Evolutionary conservation across 352 stramenopile genomes (phyloP).

Genomic region (Globisporangium canariense): DNA sequence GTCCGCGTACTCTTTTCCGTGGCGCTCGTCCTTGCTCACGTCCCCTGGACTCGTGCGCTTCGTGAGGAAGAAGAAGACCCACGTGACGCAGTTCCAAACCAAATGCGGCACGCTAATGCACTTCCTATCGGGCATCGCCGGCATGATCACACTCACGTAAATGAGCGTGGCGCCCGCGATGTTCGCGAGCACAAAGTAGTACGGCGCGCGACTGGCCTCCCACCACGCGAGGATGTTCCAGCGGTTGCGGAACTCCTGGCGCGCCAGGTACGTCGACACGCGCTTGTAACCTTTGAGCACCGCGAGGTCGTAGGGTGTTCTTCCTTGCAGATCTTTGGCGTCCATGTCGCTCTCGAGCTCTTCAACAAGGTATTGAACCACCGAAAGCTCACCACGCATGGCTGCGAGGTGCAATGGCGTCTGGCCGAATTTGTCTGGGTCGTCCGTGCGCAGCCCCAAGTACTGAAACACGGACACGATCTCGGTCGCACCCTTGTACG

Average conservation of each 20-base stretch:
- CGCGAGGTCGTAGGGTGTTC: conserved; percentile 62
- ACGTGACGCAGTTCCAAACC: conserved; percentile 53
- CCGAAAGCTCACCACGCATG: conserved; percentile 65
- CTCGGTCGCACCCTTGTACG: conserved; percentile 82
- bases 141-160: conserved; percentile 54
- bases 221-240: conserved; percentile 75
- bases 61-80: conserved; percentile 64
- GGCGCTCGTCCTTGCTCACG: conserved; percentile 31
- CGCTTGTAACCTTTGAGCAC: conserved; percentile 49
- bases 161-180: conserved; percentile 33
- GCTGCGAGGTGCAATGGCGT: conserved; percentile 82
- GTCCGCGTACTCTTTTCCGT: conserved; percentile 47
- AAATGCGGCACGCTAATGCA: conserved; percentile 61
- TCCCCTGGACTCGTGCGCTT: conserved; percentile 56
- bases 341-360: conserved; percentile 64
- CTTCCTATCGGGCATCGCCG: conserved; percentile 49
- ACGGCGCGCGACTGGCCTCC: conserved; percentile 53
- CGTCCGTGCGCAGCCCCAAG: conserved; percentile 58
- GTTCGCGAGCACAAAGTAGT: conserved; percentile 69
- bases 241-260: conserved; percentile 27
- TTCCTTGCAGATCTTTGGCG: conserved; percentile 44
- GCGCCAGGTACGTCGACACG: conserved; percentile 53
- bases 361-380: conserved; percentile 79
- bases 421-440: conserved; percentile 67
- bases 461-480: conserved; percentile 85